Base-by-base conservation (phyloP, 768 basidiomycete species). In the Coprinellus micaceus region DNA sequence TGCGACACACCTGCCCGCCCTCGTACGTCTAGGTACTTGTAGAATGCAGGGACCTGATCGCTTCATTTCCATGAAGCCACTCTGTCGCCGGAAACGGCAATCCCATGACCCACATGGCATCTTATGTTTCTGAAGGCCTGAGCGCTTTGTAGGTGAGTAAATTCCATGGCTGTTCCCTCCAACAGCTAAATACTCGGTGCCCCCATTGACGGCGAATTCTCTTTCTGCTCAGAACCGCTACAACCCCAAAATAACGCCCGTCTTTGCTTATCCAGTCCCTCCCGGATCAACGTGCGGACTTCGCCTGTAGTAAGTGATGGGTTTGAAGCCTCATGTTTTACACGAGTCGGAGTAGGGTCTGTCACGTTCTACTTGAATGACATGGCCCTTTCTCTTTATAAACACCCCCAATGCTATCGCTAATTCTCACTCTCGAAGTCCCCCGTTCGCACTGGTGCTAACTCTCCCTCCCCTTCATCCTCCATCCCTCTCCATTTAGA, bases 311-410 rank as follows among this genome's bases (percentile, higher is more conserved):
- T n/a, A 64, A 72, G 73, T 74, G 66, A 65, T 49, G 79, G 77
- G 52, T 60, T 62, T 81, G 52, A 63, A 85, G 94, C 78, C 89
- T 90, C 74, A 92, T 91, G 61, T 94, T 88, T 52, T 66, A 81
- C 84, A 89, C 70, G 91, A 89, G 51, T 91, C 58, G 63, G 59
- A 63, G 67, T 69, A 69, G 59, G 69, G 75, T 69, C 66, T 65
- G 68, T 77, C 77, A 78, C 77, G 72, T 70, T 73, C 65, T 52
- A 60, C 30, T 36, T 28, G 36, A 21, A 46, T 53, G 41, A 26
- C 50, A 52, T 44, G 56, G 33, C 21, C 36, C 40, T 52, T 30
- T 55, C 50, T 59, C 57, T 58, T 58, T 62, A 63, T 63, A 50
- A 46, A 28, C 53, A 55, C 56, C 57, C 51, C 45, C 37, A 61